Evolutionary conservation across 768 basidiomycete genomes (phyloP).

Genomic region (Phanerochaete carnosa): DNA sequence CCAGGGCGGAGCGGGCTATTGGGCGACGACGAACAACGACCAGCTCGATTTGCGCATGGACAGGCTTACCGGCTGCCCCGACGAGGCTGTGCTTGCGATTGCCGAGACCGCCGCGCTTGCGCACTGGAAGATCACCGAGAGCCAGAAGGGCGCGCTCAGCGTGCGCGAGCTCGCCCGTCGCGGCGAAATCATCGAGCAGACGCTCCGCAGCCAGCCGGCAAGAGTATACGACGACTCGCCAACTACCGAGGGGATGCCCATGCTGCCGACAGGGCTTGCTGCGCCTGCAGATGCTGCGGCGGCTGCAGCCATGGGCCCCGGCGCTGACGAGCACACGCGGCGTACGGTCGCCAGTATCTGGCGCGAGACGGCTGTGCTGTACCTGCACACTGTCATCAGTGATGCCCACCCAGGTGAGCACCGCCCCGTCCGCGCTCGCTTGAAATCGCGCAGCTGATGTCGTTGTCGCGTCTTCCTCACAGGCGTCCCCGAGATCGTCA

Average conservation of each 20-base stretch:
- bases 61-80: slow-evolving; percentile 70
- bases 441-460: slow-evolving; percentile 8
- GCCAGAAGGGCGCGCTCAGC: slow-evolving; percentile 64
- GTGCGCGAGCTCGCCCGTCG: slow-evolving; percentile 70
- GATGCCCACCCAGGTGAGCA: slow-evolving; percentile 64
- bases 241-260: slow-evolving; percentile 1
- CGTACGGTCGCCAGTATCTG: slow-evolving; percentile 52
- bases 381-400: slow-evolving; percentile 69
- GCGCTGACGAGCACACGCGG: slow-evolving; percentile 31
- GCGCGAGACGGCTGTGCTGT: slow-evolving; percentile 62
- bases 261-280: slow-evolving; percentile 6
- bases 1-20: slow-evolving; percentile 37
- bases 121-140: slow-evolving; percentile 69
- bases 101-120: slow-evolving; percentile 72
- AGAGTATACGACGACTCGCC: slow-evolving; percentile 10
- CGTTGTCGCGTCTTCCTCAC: slow-evolving; percentile 5
- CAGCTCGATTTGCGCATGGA: slow-evolving; percentile 60
- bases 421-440: slow-evolving; percentile 10
- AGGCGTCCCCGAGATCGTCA: slow-evolving; percentile 72
- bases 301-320: slow-evolving; percentile 26
- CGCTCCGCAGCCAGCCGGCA: slow-evolving; percentile 43
- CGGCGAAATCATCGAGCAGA: slow-evolving; percentile 69
- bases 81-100: slow-evolving; percentile 72
- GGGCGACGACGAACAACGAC: slow-evolving; percentile 33
- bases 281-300: background rate